Evolutionary conservation across 1,284 basidiomycete species (phyloP).

Genomic region (Heterobasidion parviporum): DNA sequence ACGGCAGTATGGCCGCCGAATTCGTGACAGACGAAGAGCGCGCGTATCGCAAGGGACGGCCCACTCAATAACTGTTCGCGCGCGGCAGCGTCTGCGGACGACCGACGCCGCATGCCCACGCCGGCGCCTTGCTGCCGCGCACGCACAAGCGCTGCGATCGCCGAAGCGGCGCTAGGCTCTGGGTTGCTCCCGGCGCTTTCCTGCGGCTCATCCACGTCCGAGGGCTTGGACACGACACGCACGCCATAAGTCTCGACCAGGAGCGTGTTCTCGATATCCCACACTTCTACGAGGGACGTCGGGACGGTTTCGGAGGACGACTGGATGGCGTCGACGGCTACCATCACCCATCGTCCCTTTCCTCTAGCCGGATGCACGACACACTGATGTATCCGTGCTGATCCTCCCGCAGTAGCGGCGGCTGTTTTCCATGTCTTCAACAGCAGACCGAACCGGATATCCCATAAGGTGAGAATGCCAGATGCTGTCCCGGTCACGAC

Average conservation of each 20-base stretch:
- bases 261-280: conserved; percentile 67
- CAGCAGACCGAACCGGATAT: conserved; percentile 87
- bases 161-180: conserved; percentile 55
- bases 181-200: conserved; percentile 43
- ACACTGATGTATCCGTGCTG: conserved; percentile 60
- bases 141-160: conserved; percentile 52
- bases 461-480: conserved; percentile 86
- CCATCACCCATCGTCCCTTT: conserved; percentile 83
- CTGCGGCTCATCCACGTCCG: conserved; percentile 40
- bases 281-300: conserved; percentile 60
- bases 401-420: conserved; percentile 42
- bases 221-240: conserved; percentile 27
- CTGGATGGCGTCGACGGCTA: conserved; percentile 58
- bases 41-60: conserved; percentile 54
- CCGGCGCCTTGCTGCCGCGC: conserved; percentile 29
- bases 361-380: conserved; percentile 81
- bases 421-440: conserved; percentile 83
- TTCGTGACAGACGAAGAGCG: conserved; percentile 59
- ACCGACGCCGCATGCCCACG: conserved; percentile 8
- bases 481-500: conserved; percentile 79
- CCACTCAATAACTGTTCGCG: conserved; percentile 28
- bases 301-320: conserved; percentile 29
- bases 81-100: conserved; percentile 9
- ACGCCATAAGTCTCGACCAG: conserved; percentile 67
- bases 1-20: conserved; percentile 58